Conservation (phyloP, 1,284 basidiomycete genomes). For the Apiotrichum siamense region DNA sequence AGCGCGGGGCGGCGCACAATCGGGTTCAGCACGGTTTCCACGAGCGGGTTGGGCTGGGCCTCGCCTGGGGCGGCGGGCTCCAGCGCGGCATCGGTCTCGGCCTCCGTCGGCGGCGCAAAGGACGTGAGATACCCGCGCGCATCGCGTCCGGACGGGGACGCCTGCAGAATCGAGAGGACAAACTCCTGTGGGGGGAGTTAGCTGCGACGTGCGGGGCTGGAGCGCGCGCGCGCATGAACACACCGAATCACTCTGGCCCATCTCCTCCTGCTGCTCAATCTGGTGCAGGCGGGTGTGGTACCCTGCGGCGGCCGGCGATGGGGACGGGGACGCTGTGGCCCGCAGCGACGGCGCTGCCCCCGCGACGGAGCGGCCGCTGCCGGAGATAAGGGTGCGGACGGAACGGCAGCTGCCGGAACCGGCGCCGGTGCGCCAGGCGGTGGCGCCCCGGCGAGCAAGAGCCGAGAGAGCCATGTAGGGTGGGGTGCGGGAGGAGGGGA, state of each 20-base stretch:
- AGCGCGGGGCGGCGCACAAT: constrained; percentile 60
- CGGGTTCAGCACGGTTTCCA: constrained; percentile 78
- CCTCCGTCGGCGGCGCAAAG: constrained; percentile 52
- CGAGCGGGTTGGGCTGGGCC: constrained; percentile 53
- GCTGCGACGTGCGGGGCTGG: no score
- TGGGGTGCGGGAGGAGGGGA: background rate
- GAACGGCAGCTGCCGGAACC: no score
- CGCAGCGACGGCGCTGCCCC: no score
- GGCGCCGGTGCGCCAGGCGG: background rate
- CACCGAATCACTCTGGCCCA: constrained; percentile 9
- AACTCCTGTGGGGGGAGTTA: constrained; percentile 83
- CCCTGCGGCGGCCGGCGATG: no score
- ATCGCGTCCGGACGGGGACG: constrained; percentile 87
- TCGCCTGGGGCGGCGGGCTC: constrained; percentile 21
- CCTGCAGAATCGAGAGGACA: constrained; percentile 87
- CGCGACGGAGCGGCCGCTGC: no score
- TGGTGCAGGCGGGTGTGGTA: constrained; percentile 9
- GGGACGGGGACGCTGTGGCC: no score
- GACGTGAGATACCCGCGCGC: constrained; percentile 81
- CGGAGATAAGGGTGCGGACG: no score
- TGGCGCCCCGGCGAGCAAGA: background rate
- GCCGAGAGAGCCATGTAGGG: background rate
- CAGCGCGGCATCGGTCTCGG: constrained; percentile 12
- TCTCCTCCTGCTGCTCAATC: constrained; percentile 8
- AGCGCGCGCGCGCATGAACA: no score